Percentiles rank a stretch among this genome's conserved stretches.
These are phyloP conservation scores for Areca catechu DNA, from an alignment of 176 grass and related monocot species.

Conservation along the genomic window DNA sequence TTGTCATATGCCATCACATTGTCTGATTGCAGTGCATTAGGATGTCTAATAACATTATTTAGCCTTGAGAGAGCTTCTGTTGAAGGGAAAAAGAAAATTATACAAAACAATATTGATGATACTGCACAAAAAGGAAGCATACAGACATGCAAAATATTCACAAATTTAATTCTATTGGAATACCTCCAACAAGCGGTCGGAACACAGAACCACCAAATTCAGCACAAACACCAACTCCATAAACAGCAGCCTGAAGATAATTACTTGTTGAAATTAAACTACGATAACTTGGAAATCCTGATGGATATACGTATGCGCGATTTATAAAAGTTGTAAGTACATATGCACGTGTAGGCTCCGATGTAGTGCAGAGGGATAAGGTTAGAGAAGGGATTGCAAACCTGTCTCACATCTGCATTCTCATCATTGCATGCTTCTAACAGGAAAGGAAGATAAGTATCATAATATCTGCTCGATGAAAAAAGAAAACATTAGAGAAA, in stretches of 20 bases:
- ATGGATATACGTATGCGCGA: neutral
- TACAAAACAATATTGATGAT: too few relatives aligned
- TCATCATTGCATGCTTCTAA: conserved; percentile 93
- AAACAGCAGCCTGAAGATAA: conserved; percentile 71
- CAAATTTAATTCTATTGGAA: neutral
- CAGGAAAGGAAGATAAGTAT: conserved; percentile 92
- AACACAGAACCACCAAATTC: conserved; percentile 84
- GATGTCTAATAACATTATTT: conserved; percentile 79
- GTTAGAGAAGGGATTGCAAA: conserved; percentile 10
- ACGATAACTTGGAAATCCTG: conserved; percentile 11
- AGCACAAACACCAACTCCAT: conserved; percentile 95
- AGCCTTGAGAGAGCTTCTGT: conserved; percentile 87
- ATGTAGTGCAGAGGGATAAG: neutral
- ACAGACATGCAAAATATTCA: too few relatives aligned
- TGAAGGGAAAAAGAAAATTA: neutral
- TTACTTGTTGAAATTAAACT: neutral
- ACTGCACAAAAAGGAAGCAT: too few relatives aligned
- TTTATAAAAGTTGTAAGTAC: too few relatives aligned
- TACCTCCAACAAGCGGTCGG: conserved; percentile 89
- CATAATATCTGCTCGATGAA: conserved; percentile 65
- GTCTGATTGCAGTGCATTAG: conserved; percentile 57
- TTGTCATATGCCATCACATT: conserved; percentile 98
- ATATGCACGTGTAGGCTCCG: neutral
- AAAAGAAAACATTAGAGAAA: conserved; percentile 15
- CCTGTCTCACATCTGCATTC: conserved; percentile 89